These are phyloP conservation scores for Avena atlantica DNA, from an alignment of 176 grass and related monocot genomes.

Conservation along the genomic window DNA sequence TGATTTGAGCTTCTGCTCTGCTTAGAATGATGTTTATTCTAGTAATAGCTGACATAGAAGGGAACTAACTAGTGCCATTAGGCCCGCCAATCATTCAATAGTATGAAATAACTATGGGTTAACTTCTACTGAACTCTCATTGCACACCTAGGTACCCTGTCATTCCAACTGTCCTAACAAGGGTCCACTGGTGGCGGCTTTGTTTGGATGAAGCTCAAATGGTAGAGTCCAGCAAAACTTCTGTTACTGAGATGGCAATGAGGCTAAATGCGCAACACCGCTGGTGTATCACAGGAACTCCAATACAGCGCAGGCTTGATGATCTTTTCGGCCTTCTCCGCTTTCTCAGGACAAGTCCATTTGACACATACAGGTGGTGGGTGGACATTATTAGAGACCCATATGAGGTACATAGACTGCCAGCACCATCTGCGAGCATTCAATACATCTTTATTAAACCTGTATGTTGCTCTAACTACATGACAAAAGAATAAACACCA, in stretches of 20 bases:
- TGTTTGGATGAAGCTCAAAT: conserved; percentile 99
- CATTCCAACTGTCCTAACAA: conserved; percentile 89
- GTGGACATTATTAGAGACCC: conserved; percentile 88
- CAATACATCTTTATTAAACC: conserved; percentile 18
- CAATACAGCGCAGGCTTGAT: conserved; percentile 84
- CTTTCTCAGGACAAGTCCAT: conserved; percentile 80
- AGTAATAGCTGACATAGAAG: conserved; percentile 26
- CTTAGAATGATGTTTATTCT: conserved; percentile 25
- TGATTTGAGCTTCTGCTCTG: conserved; percentile 21
- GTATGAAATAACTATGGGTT: conserved; percentile 14
- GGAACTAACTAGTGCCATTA: background rate
- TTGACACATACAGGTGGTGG: conserved; percentile 95
- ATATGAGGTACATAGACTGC: conserved; percentile 76
- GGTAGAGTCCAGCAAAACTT: conserved; percentile 89
- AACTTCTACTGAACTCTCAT: conserved; percentile 36
- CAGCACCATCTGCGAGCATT: conserved; percentile 19
- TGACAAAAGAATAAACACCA: conserved; percentile 11
- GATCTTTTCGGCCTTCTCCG: conserved; percentile 89
- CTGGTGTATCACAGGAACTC: conserved; percentile 97
- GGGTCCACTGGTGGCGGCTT: conserved; percentile 90
- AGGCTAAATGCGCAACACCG: conserved; percentile 75
- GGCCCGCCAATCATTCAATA: conserved; percentile 6
- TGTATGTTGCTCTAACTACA: conserved; percentile 11
- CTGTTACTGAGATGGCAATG: conserved; percentile 93
- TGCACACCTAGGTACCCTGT: conserved; percentile 74